Conservation (phyloP, 768 basidiomycete species). For the Pisolithus sp. region DNA sequence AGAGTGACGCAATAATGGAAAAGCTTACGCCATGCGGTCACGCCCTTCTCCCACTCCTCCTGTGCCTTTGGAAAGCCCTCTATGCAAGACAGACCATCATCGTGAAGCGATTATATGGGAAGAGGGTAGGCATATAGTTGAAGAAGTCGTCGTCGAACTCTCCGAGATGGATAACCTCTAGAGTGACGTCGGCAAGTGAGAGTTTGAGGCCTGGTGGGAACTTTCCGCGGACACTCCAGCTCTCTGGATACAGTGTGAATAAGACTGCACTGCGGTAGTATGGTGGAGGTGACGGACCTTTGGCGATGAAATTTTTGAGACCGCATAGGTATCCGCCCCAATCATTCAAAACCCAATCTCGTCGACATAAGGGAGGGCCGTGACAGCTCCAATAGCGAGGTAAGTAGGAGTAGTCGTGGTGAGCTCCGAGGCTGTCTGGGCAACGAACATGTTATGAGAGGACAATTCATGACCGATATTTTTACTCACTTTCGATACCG, state of each 20-base stretch:
- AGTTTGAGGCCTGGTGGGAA: constrained; percentile 83
- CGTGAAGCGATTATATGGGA: constrained; percentile 94
- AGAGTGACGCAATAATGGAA: neutral
- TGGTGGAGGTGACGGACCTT: constrained; percentile 34
- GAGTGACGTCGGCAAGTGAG: constrained; percentile 58
- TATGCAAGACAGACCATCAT: constrained; percentile 56
- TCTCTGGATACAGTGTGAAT: constrained; percentile 39
- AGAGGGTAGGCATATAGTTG: constrained; percentile 78
- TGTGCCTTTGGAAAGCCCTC: constrained; percentile 63
- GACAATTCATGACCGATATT: neutral
- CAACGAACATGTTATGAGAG: neutral
- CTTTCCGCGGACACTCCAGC: constrained; percentile 78
- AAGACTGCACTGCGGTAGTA: neutral
- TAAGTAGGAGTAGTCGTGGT: constrained; percentile 77
- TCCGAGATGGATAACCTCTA: constrained; percentile 74
- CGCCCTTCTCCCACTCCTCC: constrained; percentile 72
- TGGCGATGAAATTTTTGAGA: constrained; percentile 53
- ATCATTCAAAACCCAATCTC: constrained; percentile 65
- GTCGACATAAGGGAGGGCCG: constrained; percentile 74
- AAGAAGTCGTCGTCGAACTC: constrained; percentile 94
- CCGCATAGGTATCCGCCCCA: constrained; percentile 19
- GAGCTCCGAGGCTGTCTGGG: constrained; percentile 58
- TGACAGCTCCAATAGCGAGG: constrained; percentile 78
- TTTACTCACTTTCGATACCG: constrained; percentile 62
- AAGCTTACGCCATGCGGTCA: constrained; percentile 59